These are phyloP conservation scores for Tulasnella calospora DNA, from an alignment of 768 basidiomycete genomes.

Conservation along the genomic window DNA sequence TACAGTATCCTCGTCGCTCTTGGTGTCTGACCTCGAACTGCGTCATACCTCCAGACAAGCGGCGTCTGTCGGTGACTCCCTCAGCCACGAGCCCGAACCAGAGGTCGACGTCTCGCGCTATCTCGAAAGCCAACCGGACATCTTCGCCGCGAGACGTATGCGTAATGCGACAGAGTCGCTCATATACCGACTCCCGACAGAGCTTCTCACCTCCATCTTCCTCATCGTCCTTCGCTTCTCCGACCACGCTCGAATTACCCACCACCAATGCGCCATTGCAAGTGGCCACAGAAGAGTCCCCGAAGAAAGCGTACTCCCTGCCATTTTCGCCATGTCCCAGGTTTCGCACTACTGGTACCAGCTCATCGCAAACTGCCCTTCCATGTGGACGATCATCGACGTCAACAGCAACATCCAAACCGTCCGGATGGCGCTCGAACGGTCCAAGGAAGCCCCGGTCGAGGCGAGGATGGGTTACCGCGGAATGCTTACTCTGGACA, in stretches of 20 bases:
- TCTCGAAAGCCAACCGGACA: neutral
- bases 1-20: neutral
- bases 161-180: neutral
- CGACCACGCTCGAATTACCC: neutral
- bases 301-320: neutral
- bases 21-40: neutral
- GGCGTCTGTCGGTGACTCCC: too few relatives aligned
- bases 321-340: neutral
- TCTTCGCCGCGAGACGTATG: neutral
- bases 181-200: neutral
- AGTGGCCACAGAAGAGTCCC: neutral
- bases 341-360: neutral
- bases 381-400: neutral
- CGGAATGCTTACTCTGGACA: neutral
- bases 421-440: neutral
- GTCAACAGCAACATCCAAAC: neutral
- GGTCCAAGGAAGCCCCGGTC: neutral
- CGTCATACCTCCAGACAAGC: too few relatives aligned
- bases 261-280: neutral
- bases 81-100: neutral
- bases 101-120: neutral
- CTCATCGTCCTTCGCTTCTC: neutral
- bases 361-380: neutral
- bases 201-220: neutral
- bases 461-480: conserved; percentile 1